phyloP scores from a whole-genome alignment of 257 asterid genomes.

The Ophiorrhiza pumila region DNA sequence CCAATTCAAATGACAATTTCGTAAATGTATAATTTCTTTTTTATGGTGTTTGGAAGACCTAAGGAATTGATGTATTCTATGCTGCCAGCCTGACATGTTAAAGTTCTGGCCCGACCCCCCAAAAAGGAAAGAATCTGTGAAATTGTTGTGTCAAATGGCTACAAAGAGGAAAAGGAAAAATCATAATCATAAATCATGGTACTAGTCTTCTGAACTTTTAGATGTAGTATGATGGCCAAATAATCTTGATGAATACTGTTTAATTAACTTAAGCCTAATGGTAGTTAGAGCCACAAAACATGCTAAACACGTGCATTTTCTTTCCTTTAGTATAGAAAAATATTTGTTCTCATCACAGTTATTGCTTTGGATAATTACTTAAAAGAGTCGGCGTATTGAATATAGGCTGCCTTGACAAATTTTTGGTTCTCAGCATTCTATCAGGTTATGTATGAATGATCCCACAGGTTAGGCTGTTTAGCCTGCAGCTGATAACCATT shows the following conservation, averaged over 20 bases:
- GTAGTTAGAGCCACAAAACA: not conserved
- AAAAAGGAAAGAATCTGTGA: not conserved
- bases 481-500: not conserved
- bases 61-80: not conserved
- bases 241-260: not conserved
- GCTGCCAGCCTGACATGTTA: not conserved
- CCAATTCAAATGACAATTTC: not conserved
- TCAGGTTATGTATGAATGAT: not conserved
- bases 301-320: not conserved
- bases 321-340: too few species aligned
- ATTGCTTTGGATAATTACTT: not conserved
- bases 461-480: not conserved
- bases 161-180: not conserved
- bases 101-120: not conserved
- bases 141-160: not conserved
- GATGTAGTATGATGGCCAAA: not conserved
- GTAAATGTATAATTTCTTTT: not conserved
- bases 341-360: not conserved
- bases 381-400: too few species aligned
- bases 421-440: not conserved
- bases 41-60: not conserved
- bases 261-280: not conserved
- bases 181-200: not conserved
- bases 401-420: not conserved
- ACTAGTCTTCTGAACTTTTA: not conserved